phyloP scores from a whole-genome alignment of 225 moss, liverwort and hornwort genomes.

The Thuidium tamariscinum region DNA sequence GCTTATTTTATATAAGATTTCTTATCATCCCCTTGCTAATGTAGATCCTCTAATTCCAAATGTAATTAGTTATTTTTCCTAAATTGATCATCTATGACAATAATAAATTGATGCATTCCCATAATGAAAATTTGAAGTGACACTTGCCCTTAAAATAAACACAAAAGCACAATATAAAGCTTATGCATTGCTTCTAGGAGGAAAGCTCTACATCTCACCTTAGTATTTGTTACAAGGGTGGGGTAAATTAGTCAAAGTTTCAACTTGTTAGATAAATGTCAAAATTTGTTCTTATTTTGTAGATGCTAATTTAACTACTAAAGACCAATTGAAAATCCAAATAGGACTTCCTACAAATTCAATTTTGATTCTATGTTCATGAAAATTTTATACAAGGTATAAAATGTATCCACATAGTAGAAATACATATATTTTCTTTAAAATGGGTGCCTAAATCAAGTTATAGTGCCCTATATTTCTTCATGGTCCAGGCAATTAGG shows the following conservation, averaged over 20 bases:
- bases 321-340: too few species aligned
- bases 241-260: background rate
- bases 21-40: fast-evolving
- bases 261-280: background rate
- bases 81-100: background rate
- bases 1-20: background rate
- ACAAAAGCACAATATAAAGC: fast-evolving
- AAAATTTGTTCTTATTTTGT: background rate
- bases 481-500: too few species aligned
- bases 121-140: background rate
- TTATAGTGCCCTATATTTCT: too few species aligned
- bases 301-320: too few species aligned
- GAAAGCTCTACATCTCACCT: background rate
- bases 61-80: fast-evolving
- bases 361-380: too few species aligned
- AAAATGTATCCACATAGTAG: too few species aligned
- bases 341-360: too few species aligned
- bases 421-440: too few species aligned
- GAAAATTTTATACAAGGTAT: too few species aligned
- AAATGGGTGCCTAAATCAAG: too few species aligned
- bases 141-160: fast-evolving
- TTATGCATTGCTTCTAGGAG: fast-evolving
- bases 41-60: background rate
- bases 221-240: background rate
- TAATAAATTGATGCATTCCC: background rate